Base-by-base conservation (phyloP, 2,329 filamentous ascomycete genomes). In the Taxawa tesnikishii region DNA sequence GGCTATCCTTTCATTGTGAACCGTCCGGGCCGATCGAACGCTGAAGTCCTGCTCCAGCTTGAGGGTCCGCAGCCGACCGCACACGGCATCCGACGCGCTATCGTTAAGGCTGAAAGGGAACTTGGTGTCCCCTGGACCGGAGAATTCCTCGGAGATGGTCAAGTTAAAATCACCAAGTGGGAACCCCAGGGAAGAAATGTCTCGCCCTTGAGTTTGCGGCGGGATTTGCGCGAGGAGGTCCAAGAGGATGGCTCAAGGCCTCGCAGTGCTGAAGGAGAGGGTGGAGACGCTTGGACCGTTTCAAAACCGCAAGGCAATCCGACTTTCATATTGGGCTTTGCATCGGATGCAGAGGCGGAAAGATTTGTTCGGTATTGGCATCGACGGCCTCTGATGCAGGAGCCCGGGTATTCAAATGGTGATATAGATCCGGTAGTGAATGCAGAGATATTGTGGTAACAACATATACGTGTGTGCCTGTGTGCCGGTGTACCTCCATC, bases 281-380 rank as follows among this genome's bases (percentile, higher is more conserved):
- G 13, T 10, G 26, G 42, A 7, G 51, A 54, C 46, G 47, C 50
- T 36, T 47, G 55, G 24, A 33, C 55, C 28, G 41, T 56, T 46
- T 21, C 55, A 67, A 25, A 72, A n/a, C 37, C 40, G 10, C 28
- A 27, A n/a, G n/a, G n/a, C n/a, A n/a, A n/a, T 6, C 17, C 36
- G 12, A 45, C 50, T 4, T 53, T 48, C 55, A 55, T 78, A 10
- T 43, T 78, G 14, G 62, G 66, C 4, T 75, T 80, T 38, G 47
- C 58, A 10, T 67, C 68, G n/a, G 56, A 63, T 30, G 54, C 56
- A 7, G 70, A 72, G 38, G 72, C 72, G 13, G 62, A 59, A 33
- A 52, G 63, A 38, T 72, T 71, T 50, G 57, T 62, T 3, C 45
- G 56, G 29, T 52, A 60, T 36, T 75, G 70, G 70, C 65, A 74